Base-by-base conservation (phyloP, 1,139 yeast species). In the Wickerhamiella infanticola region DNA sequence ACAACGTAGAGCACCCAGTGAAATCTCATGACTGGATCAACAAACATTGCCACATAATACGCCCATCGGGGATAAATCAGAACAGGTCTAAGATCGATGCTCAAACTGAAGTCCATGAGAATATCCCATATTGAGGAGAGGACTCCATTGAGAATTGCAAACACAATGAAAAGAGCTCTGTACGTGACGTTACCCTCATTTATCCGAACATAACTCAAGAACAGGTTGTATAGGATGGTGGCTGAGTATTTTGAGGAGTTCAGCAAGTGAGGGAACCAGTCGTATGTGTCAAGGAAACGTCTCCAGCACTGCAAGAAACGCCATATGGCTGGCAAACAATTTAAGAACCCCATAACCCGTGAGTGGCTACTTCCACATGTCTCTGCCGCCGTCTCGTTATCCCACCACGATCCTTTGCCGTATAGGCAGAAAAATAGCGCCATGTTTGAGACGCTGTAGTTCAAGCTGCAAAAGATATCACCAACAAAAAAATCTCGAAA, bases 241-340 rank as follows among this genome's bases (percentile, higher is more conserved):
- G 81, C 64, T 1, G 73, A 58, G 60, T 88, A 90, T 61, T 90
- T 90, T 40, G 69, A 57, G 71, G 85, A 84, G 58, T 90, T 90
- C n/a, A 95, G 90, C 50, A 90, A 65, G 70, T 90, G 99, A 1
- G 99, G 99, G 59, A 90, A 93, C 82, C 88, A 80, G 58, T 88
- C 95, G 1, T 94, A 90, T 0, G 96, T 81, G 59, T 90, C 99
- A 44, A 79, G 75, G 61, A 73, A 90, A 73, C 99, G 94, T 55
- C 99, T 69, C 31, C 81, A 61, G 63, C 98, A 90, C 61, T 90
- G 99, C 46, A 88, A 61, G 46, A 82, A 75, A 65, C 99, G 81
- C 85, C 94, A 85, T 40, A 85, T 74, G 50, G 86, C 81, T 0
- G 99, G 98, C 26, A 90, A 62, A 3, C 94, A 71, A 39, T 85